Percentiles rank a stretch among this genome's conserved stretches.
Evolutionary conservation across 139 green algal species (phyloP).

Genomic region (Zygnema circumcarinatum): DNA sequence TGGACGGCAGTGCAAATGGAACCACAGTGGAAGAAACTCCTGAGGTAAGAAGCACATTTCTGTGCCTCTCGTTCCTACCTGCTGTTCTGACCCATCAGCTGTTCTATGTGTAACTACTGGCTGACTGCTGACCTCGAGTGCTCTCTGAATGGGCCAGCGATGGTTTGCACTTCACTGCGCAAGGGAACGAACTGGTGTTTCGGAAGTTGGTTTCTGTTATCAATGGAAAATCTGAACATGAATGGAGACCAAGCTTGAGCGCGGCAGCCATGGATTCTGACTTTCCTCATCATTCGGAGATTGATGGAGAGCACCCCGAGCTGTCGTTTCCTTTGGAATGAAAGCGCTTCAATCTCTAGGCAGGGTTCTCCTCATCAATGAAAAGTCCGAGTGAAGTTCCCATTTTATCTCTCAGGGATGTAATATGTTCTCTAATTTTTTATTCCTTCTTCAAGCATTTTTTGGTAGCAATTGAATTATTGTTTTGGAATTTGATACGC

Average conservation of each 20-base stretch:
- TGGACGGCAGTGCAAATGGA: slow-evolving; percentile 68
- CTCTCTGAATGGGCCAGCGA: slow-evolving; percentile 10
- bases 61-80: background rate
- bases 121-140: background rate
- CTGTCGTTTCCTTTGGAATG: background rate
- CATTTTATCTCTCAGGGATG: too few species aligned
- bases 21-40: slow-evolving; percentile 44
- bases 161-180: slow-evolving; percentile 38
- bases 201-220: slow-evolving; percentile 10
- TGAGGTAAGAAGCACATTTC: slow-evolving; percentile 1
- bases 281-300: slow-evolving; percentile 30
- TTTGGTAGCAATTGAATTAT: too few species aligned
- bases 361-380: too few species aligned
- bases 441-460: too few species aligned
- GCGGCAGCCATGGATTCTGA: slow-evolving; percentile 15
- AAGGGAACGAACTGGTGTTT: slow-evolving; percentile 40
- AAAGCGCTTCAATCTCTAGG: too few species aligned
- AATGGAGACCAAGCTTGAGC: slow-evolving; percentile 14
- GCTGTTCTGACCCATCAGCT: background rate
- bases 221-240: background rate
- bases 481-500: too few species aligned
- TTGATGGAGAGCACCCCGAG: slow-evolving; percentile 20
- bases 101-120: background rate
- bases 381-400: too few species aligned
- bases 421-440: too few species aligned